Evolutionary conservation across 2,329 filamentous ascomycete genomes (phyloP).

Genomic region (Talaromyces sp.): DNA sequence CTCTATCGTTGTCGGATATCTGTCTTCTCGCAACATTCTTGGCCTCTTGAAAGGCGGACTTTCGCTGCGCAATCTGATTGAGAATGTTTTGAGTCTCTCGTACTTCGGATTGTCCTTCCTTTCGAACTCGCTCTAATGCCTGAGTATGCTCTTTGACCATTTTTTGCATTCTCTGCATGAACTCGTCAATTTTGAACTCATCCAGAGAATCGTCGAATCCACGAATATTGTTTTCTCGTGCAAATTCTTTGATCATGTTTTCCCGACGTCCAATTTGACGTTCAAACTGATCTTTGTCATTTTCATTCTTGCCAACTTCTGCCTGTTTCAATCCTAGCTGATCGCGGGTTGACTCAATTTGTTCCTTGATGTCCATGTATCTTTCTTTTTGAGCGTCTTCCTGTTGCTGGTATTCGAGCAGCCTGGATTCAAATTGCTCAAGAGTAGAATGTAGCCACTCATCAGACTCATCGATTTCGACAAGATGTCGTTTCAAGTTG

Average conservation of each 20-base stretch:
- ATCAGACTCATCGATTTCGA: constrained; percentile 75
- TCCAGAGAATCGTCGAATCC: constrained; percentile 78
- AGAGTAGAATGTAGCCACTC: constrained; percentile 68
- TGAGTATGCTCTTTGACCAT: constrained; percentile 74
- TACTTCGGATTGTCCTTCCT: constrained; percentile 70
- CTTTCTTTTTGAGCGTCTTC: constrained; percentile 60
- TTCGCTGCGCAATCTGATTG: constrained; percentile 70
- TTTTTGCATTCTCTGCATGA: constrained; percentile 73
- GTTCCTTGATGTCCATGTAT: constrained; percentile 61
- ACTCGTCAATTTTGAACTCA: constrained; percentile 69
- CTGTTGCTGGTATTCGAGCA: constrained; percentile 63
- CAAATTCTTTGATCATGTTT: constrained; percentile 72
- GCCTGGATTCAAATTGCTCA: constrained; percentile 72
- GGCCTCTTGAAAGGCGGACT: constrained; percentile 68
- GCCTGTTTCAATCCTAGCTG: constrained; percentile 41
- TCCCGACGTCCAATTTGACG: constrained; percentile 70
- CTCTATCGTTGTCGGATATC: constrained; percentile 70
- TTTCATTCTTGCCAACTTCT: constrained; percentile 68
- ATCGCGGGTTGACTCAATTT: constrained; percentile 48
- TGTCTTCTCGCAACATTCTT: constrained; percentile 71
- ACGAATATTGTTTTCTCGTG: constrained; percentile 72
- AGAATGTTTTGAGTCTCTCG: constrained; percentile 69
- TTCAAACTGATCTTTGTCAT: constrained; percentile 83
- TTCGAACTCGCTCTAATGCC: constrained; percentile 69
- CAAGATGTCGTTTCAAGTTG: constrained; percentile 68